Conservation (phyloP, 2,329 filamentous ascomycete species). For the Colletotrichum kahawae region DNA sequence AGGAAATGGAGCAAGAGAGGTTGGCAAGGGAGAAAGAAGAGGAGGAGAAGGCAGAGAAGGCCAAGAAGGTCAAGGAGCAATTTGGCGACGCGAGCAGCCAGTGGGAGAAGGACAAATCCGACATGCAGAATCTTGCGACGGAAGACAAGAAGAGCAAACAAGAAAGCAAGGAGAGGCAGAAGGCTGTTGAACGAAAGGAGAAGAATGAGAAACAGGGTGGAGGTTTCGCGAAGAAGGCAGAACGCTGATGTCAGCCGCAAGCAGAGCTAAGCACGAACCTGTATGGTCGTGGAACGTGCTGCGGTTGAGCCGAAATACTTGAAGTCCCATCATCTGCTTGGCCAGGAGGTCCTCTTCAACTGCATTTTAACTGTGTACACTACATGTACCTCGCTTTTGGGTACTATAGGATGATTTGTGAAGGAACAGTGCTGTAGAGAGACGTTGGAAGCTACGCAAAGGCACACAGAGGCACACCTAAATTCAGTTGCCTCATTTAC, state of each 20-base stretch:
- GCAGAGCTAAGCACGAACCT: neutral
- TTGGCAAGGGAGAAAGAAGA: constrained; percentile 82
- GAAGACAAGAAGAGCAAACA: constrained; percentile 50
- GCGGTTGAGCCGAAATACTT: neutral
- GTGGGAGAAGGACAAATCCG: constrained; percentile 89
- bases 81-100: constrained; percentile 79
- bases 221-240: neutral
- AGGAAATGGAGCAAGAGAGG: constrained; percentile 94
- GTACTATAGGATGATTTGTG: neutral
- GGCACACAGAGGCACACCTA: neutral
- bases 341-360: neutral
- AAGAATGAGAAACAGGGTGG: neutral
- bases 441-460: neutral
- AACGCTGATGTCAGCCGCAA: neutral
- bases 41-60: constrained; percentile 71
- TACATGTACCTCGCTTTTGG: neutral
- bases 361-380: neutral
- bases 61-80: constrained; percentile 79
- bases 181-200: neutral
- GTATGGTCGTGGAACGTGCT: neutral
- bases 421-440: neutral
- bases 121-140: constrained; percentile 72
- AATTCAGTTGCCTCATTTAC: neutral
- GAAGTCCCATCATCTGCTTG: neutral
- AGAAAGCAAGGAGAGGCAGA: neutral